Evolutionary conservation across 2,329 filamentous ascomycete species (phyloP), one percentile per base, ranked within the genome.

Genomic region (Hirsutella minnesotensis): DNA sequence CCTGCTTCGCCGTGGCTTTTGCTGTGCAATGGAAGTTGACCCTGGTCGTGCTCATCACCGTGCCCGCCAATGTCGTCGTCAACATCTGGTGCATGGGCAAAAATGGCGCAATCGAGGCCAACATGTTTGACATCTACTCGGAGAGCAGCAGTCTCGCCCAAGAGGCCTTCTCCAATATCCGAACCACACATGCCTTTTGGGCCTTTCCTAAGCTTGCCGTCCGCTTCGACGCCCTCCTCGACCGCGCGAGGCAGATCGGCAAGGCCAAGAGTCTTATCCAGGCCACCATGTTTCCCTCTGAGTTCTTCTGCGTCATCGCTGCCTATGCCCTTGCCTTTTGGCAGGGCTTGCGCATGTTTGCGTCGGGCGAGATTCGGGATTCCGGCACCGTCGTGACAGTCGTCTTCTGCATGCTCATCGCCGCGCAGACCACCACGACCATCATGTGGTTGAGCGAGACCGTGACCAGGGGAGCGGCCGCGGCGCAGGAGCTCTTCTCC

Each of bases 151-250:
- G 61, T 0, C 53, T 74, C 10, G 71, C 70, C 0, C 68, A 75
- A 47, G 70, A 72, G 47, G 63, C 67, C 2, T 64, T 75, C 40
- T 62, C 64, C 1, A 69, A 64, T 16, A 66, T 73, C 31, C 61
- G 68, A 7, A 73, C 65, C 1, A 66, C 69, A 2, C 68, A 73
- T 47, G 71, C 70, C 9, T 73, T 75, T 40, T 69, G 66, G 56
- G 67, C 67, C 2, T 65, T 67, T 35, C 63, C 64, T 0, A 66
- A 63, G 44, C 51, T 74, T 30, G 56, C 62, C 0, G 49, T 48
- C 3, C 63, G 65, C 33, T 73, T 70, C 48, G 61, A 64, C 12
- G 49, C 47, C 2, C 65, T 66, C 37, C 59, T 75, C 1, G 55
- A 63, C 2, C 58, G 65, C 8, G 68, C 68, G 0, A 53, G 52